Conservation (phyloP, 345 rosid species). For the Melaleuca quinquenervia region DNA sequence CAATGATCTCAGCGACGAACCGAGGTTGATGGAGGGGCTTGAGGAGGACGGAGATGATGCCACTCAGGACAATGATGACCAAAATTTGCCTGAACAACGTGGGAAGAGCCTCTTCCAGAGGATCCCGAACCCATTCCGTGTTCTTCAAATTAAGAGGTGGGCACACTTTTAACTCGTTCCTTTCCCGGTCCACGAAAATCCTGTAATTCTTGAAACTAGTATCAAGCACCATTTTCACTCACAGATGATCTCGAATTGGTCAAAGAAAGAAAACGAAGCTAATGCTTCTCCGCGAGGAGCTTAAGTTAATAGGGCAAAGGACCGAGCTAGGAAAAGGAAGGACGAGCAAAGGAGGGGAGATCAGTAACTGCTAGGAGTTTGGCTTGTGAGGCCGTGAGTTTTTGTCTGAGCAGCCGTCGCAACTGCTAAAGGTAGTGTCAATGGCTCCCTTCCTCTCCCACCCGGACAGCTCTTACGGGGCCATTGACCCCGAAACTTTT, state of each 20-base stretch:
- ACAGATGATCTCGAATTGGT: not conserved
- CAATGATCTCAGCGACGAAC: conserved; percentile 13
- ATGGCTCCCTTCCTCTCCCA: not conserved
- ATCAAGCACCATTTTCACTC: not conserved
- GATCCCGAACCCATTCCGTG: conserved; percentile 3
- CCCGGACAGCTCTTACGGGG: not conserved
- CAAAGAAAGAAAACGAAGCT: not conserved
- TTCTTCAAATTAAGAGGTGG: not conserved
- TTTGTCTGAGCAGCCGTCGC: not conserved
- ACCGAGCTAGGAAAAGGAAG: not conserved
- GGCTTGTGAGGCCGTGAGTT: not conserved
- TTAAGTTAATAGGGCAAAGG: not conserved
- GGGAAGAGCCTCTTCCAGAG: conserved; percentile 11
- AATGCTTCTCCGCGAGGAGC: not conserved
- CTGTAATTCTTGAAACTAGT: rapidly evolving
- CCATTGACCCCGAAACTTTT: not conserved
- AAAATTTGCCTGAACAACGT: conserved; percentile 6
- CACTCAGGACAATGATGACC: not conserved
- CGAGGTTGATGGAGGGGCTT: conserved; percentile 17
- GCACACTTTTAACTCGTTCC: not conserved
- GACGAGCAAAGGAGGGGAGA: not conserved
- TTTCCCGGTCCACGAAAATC: not conserved
- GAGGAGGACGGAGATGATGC: conserved; percentile 8
- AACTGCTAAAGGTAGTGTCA: not conserved
- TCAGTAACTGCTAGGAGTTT: not conserved